Evolutionary conservation across 208 protist species (phyloP).

Genomic region (Herpetomonas tarakana): DNA sequence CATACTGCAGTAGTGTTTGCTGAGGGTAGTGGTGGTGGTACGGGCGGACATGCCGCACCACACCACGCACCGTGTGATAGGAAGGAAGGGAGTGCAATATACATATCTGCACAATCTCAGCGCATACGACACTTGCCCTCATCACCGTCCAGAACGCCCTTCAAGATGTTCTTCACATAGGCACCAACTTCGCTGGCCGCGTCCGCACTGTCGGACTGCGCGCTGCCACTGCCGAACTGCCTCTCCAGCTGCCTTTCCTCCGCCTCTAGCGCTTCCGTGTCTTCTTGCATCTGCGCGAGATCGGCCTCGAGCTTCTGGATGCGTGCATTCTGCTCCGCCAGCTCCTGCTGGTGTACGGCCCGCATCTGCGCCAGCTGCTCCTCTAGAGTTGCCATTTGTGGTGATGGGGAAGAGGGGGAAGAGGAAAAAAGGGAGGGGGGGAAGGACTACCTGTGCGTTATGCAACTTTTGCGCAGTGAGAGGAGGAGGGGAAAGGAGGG

Average conservation of each 20-base stretch:
- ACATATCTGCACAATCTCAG: too few relatives aligned
- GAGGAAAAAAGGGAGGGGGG: constrained; percentile 1
- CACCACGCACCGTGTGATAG: too few relatives aligned
- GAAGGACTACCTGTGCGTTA: too few relatives aligned
- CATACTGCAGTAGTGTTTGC: too few relatives aligned
- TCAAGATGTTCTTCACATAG: constrained; percentile 21
- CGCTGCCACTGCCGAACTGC: constrained; percentile 19
- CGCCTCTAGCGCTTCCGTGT: constrained; percentile 25
- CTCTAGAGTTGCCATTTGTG: constrained; percentile 32
- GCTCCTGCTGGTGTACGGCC: constrained; percentile 26
- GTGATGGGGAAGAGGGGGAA: not conserved
- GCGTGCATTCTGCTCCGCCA: constrained; percentile 19
- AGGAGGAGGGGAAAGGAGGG: too few relatives aligned
- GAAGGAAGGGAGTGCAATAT: too few relatives aligned
- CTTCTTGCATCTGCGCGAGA: constrained; percentile 24
- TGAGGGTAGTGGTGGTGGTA: too few relatives aligned
- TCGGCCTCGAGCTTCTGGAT: constrained; percentile 38
- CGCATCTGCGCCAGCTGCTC: constrained; percentile 35
- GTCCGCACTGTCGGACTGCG: not conserved
- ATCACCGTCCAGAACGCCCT: constrained; percentile 40
- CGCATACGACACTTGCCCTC: constrained; percentile 15
- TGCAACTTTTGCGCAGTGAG: too few relatives aligned
- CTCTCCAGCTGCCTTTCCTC: constrained; percentile 25
- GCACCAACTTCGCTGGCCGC: not conserved
- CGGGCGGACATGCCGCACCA: too few relatives aligned